Percentiles rank a stretch among this genome's conserved stretches.
Conservation (phyloP, 768 basidiomycete species). For the Austroboletus festivus region DNA sequence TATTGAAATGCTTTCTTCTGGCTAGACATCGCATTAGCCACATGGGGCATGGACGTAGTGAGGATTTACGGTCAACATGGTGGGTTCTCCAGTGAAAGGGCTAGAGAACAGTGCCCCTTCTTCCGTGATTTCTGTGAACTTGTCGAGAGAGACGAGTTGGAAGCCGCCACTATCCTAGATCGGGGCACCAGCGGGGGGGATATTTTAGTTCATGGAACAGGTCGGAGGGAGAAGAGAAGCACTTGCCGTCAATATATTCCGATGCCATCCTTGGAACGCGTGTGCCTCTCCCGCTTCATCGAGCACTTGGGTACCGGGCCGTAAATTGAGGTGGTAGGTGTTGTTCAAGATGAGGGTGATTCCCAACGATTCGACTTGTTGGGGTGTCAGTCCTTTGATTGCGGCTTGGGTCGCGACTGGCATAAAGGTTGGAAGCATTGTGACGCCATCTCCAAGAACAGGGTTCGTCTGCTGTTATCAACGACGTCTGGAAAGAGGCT, state of each 20-base stretch:
- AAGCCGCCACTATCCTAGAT: constrained; percentile 85
- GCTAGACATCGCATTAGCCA: constrained; percentile 41
- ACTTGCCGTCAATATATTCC: constrained; percentile 78
- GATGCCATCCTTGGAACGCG: constrained; percentile 83
- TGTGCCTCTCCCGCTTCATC: constrained; percentile 82
- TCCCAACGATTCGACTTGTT: constrained; percentile 79
- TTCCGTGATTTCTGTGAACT: constrained; percentile 84
- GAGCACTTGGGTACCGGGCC: constrained; percentile 74
- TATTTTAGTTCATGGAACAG: not conserved
- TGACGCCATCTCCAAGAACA: constrained; percentile 59
- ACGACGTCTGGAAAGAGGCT: constrained; percentile 3
- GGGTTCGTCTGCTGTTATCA: not conserved
- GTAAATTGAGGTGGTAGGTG: constrained; percentile 86
- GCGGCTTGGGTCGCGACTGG: constrained; percentile 91
- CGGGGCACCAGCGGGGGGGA: not conserved
- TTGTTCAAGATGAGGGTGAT: constrained; percentile 86
- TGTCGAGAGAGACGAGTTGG: constrained; percentile 80
- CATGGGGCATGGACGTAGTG: not conserved
- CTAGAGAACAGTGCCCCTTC: constrained; percentile 83
- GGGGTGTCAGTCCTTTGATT: constrained; percentile 86
- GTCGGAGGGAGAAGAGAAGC: not conserved
- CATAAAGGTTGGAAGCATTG: constrained; percentile 89
- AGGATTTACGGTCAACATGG: constrained; percentile 74
- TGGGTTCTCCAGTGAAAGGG: constrained; percentile 83
- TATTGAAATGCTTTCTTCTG: constrained; percentile 87